phyloP scores from a whole-genome alignment of 2,329 filamentous ascomycete genomes.

The Sclerotiophoma versabilis region DNA sequence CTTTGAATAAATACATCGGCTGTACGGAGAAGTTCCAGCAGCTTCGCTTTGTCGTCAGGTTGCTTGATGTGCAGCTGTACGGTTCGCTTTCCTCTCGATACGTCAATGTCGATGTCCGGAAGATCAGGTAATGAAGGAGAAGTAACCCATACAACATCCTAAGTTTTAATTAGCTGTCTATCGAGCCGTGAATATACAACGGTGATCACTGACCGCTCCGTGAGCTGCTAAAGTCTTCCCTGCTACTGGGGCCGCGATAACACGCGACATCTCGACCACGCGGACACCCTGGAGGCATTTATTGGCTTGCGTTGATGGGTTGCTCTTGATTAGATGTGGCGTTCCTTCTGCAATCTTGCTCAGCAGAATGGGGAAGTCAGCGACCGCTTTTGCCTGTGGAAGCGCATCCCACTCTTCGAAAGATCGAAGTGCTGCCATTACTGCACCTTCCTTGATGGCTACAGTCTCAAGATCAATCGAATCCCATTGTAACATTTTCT shows the following conservation, averaged over 20 bases:
- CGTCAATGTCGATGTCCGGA: conserved; percentile 49
- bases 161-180: neutral
- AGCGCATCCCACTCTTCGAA: conserved; percentile 60
- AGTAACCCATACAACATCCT: conserved; percentile 56
- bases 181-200: no score
- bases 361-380: conserved; percentile 57
- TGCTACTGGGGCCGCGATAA: conserved; percentile 56
- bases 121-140: conserved; percentile 54
- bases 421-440: conserved; percentile 59
- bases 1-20: conserved; percentile 64
- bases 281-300: conserved; percentile 53
- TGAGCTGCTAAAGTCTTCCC: conserved; percentile 53
- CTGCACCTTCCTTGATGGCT: conserved; percentile 52
- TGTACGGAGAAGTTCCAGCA: conserved; percentile 55
- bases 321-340: conserved; percentile 6
- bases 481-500: conserved; percentile 51
- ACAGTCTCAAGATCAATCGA: conserved; percentile 58
- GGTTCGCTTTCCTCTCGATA: conserved; percentile 59
- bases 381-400: conserved; percentile 56
- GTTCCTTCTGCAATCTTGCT: conserved; percentile 39
- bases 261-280: conserved; percentile 51
- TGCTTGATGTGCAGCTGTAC: conserved; percentile 57
- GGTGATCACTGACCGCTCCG: conserved; percentile 42
- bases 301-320: neutral
- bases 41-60: conserved; percentile 48